Base-by-base conservation (phyloP, 257 asterid species). In the Przewalskia tangutica region DNA sequence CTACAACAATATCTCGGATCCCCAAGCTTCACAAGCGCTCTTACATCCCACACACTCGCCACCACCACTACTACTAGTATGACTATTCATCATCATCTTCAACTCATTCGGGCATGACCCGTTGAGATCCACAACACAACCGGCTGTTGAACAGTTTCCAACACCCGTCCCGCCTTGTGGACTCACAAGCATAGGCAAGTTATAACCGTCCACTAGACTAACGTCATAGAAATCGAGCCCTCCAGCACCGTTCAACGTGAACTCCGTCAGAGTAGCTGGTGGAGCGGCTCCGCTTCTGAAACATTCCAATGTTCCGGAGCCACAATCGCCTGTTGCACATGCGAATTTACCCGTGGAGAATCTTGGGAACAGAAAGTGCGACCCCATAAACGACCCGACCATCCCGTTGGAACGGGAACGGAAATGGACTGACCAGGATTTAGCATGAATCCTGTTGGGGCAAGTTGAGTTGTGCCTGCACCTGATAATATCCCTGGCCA, bases 221-320 rank as follows among this genome's bases (percentile, higher is more conserved):
- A 93, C 97, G 87, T 93, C 97, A n/a, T 88, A 91, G 89, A 90
- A 93, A 70, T 93, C 95, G 8, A 88, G 84, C n/a, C 94, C 97
- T 2, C 81, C 90, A 0, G 92, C 88, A 36, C 97, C 97, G 11
- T 93, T 89, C 6, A 91, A 85, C 0, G 97, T 91, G 87, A 93
- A 93, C 86, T 91, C 97, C 3, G 97, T 97, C 68, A 93, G 68
- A 0, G 95, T 92, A 2, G 92, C 91, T 0, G 97, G 97, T 0
- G 97, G 94, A 3, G 38, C 81, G 0, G 94, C 93, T 8, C 81
- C 83, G 12, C 93, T 93, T 0, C 92, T 93, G 63, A 78, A 18
- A 82, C 97, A 93, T 4, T 91, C 96, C 2, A 88, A 13, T 1
- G 89, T 42, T 0, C 93, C 95, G 27, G 94, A 90, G 81, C 89